Percentiles rank a stretch among this genome's conserved stretches.
phyloP scores from a whole-genome alignment of 495 filamentous ascomycete species.

The Daldinia concentrica region DNA sequence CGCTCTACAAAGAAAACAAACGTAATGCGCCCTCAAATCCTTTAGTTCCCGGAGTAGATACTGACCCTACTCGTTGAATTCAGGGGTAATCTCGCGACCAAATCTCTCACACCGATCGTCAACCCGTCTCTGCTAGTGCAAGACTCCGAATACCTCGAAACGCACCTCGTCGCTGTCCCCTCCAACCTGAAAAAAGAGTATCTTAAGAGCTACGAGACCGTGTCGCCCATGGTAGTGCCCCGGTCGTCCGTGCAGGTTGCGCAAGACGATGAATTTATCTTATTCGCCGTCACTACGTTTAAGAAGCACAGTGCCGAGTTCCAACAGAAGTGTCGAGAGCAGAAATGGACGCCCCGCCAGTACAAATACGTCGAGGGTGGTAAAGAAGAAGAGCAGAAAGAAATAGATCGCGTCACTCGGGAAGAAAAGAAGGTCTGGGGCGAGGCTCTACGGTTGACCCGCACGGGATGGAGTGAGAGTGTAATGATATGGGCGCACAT shows the following conservation, averaged over 20 bases:
- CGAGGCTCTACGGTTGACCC: conserved; percentile 84
- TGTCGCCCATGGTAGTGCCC: conserved; percentile 84
- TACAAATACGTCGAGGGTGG: conserved; percentile 92
- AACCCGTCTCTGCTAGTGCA: conserved; percentile 79
- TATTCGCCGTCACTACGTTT: conserved; percentile 91
- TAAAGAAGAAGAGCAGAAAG: conserved; percentile 83
- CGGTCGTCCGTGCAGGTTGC: conserved; percentile 81
- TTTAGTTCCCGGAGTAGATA: not conserved
- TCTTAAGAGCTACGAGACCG: conserved; percentile 85
- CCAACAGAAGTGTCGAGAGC: conserved; percentile 85
- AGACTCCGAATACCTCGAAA: conserved; percentile 95
- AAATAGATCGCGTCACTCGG: conserved; percentile 78
- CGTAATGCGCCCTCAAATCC: conserved; percentile 58
- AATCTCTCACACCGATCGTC: conserved; percentile 88
- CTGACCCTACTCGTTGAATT: conserved; percentile 18
- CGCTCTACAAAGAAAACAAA: conserved; percentile 84
- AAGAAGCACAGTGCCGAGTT: conserved; percentile 90
- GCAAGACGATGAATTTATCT: conserved; percentile 84
- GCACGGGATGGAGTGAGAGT: conserved; percentile 90
- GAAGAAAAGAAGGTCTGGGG: conserved; percentile 90
- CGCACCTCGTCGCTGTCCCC: conserved; percentile 90
- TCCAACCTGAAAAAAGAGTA: conserved; percentile 82
- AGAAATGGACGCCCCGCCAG: conserved; percentile 92
- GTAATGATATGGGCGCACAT: conserved; percentile 97
- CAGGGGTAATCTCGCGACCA: conserved; percentile 93